Evolutionary conservation across 331 rosid species (phyloP).

Genomic region (Spiraea crenata): DNA sequence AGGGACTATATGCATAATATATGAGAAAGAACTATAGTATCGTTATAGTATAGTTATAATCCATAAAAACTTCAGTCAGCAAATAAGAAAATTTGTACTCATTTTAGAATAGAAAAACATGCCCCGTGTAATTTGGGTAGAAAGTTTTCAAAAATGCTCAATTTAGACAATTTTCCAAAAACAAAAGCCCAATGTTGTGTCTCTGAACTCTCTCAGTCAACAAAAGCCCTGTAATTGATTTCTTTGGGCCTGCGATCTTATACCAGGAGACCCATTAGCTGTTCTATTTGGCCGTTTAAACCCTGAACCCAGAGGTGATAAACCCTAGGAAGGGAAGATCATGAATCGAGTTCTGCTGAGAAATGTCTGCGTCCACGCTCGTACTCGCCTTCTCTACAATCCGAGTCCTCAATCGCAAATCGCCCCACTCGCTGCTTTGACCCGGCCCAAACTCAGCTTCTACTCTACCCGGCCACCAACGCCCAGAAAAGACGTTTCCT

Average conservation of each 20-base stretch:
- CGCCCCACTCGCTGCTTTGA: constrained; percentile 29
- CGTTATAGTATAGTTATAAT: no score
- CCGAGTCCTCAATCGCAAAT: constrained; percentile 11
- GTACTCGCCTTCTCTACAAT: constrained; percentile 32
- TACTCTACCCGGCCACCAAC: constrained; percentile 25
- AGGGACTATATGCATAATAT: no score
- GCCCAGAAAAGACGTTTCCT: constrained; percentile 6
- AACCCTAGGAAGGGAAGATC: constrained; percentile 12
- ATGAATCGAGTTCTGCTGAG: constrained; percentile 49
- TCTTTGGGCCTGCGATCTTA: no score
- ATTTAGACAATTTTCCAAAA: no score
- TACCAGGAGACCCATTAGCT: no score
- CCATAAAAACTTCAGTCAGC: no score
- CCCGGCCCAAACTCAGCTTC: constrained; percentile 21
- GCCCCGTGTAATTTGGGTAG: no score
- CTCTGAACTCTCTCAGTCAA: not conserved
- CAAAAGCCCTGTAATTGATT: no score
- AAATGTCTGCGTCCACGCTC: constrained; percentile 41
- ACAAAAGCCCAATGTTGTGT: not conserved
- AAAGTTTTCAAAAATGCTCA: no score
- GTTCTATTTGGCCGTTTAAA: constrained; percentile 6
- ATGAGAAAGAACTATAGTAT: no score
- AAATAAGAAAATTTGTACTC: no score
- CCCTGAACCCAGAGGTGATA: constrained; percentile 14
- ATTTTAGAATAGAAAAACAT: no score